These are phyloP conservation scores for Chrysoporthe cubensis DNA, from an alignment of 2,329 filamentous ascomycete genomes.

Conservation along the genomic window DNA sequence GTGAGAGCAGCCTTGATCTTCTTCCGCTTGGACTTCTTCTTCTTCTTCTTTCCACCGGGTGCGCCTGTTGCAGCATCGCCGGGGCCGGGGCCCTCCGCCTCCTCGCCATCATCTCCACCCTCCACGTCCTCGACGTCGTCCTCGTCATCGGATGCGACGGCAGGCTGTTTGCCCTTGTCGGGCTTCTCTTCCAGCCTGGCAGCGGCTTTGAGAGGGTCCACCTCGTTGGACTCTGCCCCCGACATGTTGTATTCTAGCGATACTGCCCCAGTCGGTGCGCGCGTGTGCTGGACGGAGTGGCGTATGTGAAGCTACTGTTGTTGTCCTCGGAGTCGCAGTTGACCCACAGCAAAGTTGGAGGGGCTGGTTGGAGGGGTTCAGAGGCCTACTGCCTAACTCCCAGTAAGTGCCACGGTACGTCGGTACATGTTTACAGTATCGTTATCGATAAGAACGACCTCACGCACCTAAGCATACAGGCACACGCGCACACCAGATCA, in stretches of 20 bases:
- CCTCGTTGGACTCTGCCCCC: constrained; percentile 65
- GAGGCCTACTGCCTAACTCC: neutral
- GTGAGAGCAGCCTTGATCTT: constrained; percentile 56
- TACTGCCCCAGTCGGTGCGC: neutral
- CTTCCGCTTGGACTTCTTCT: constrained; percentile 68
- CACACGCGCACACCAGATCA: neutral
- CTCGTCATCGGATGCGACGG: constrained; percentile 53
- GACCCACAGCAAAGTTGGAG: neutral
- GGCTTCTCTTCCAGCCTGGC: constrained; percentile 41
- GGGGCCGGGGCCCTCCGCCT: constrained; percentile 43
- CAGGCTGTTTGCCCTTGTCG: constrained; percentile 50
- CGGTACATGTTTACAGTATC: neutral
- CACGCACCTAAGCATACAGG: neutral
- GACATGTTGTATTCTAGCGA: constrained; percentile 42
- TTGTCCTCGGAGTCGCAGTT: neutral
- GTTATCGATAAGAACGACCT: constrained; percentile 1
- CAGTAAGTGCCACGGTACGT: too few relatives aligned
- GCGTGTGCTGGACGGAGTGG: neutral
- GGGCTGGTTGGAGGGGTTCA: neutral
- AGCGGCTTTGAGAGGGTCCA: constrained; percentile 56
- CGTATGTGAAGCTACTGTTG: neutral
- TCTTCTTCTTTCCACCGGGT: constrained; percentile 57
- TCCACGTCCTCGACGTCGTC: constrained; percentile 46
- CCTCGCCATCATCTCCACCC: constrained; percentile 42
- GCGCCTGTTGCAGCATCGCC: constrained; percentile 37